Evolutionary conservation across 257 asterid genomes (phyloP), one percentile per base, ranked within the genome.

Genomic region (Solanum stenotomum): DNA sequence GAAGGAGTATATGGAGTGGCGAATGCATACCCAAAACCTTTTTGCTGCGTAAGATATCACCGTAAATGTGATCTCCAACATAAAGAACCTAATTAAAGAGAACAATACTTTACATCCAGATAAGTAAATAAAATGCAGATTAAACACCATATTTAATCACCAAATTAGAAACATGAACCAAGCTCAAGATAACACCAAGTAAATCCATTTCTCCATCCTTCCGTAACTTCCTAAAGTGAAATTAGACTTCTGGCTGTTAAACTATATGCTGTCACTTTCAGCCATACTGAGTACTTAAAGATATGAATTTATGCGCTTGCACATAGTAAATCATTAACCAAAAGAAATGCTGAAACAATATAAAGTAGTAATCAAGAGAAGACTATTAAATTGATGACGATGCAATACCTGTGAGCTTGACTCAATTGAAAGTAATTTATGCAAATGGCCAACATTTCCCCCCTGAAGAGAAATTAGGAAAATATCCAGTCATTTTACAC

Each of bases 41-140:
- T 93, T 97, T 97, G 89, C 99, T 97, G 88, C 98, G 96, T 89
- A 97, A 92, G 88, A 97, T 97, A 91, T 97, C 99, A 74, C 99
- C 99, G 90, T 97, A 96, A 86, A 97, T 97, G 93, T 97, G 98
- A 93, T 97, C 99, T 63, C 99, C 99, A 89, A 96, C 98, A 38
- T 97, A 97, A 89, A 97, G 99, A 31, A 97, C 99, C 99, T 97
- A 90, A 74, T 83, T 83, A 78, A 42, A 90, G 33, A 90, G 83
- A 89, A 83, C 34, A 89, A 87, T 82, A 11, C 4, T 27, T 85
- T 82, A 15, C 63, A 89, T 87, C n/a, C 85, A 76, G 83, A 18
- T 63, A 82, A 76, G 35, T 20, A 31, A 49, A 49, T 31, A 18
- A 82, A 29, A 70, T 70, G 10, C 76, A 71, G 27, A 75, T 34